These are phyloP conservation scores for Fonsecaea monophora DNA, from an alignment of 2,329 filamentous ascomycete genomes.

Conservation along the genomic window DNA sequence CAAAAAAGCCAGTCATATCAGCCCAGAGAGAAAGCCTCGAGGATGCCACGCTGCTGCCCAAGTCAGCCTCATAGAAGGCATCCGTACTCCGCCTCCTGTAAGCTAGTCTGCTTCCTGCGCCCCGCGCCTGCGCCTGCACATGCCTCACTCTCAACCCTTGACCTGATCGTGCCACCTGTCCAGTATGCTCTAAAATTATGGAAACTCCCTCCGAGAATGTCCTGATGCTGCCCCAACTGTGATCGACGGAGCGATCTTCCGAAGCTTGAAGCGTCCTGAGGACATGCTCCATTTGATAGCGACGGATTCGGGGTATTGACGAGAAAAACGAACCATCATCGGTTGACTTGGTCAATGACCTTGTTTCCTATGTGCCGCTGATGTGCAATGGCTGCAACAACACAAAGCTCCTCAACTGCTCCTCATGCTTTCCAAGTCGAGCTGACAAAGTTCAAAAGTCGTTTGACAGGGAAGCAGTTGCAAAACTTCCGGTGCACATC, in stretches of 20 bases:
- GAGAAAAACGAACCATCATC: neutral
- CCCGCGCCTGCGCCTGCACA: neutral
- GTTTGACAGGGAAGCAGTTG: neutral
- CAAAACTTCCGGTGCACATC: neutral
- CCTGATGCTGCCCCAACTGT: neutral
- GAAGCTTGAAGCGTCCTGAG: neutral
- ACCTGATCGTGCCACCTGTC: constrained; percentile 6
- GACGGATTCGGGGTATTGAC: neutral
- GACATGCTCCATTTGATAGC: neutral
- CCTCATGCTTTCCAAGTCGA: neutral
- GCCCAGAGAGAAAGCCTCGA: neutral
- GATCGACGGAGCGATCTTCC: neutral
- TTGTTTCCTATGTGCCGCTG: neutral
- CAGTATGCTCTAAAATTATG: neutral
- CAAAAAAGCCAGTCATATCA: neutral
- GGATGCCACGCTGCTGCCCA: neutral
- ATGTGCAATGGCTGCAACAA: neutral
- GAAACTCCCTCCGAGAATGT: neutral
- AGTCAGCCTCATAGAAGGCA: neutral
- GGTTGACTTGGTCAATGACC: neutral
- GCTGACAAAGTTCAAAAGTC: neutral
- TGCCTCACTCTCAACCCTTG: neutral
- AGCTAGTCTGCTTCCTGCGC: neutral
- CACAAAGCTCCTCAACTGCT: neutral
- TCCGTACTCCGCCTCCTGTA: neutral